A percentile compares a stretch with the other conserved stretches of the same genome.
Evolutionary conservation across 805 yeast genomes (phyloP).

Genomic region (Wickerhamiella qilinensis): DNA sequence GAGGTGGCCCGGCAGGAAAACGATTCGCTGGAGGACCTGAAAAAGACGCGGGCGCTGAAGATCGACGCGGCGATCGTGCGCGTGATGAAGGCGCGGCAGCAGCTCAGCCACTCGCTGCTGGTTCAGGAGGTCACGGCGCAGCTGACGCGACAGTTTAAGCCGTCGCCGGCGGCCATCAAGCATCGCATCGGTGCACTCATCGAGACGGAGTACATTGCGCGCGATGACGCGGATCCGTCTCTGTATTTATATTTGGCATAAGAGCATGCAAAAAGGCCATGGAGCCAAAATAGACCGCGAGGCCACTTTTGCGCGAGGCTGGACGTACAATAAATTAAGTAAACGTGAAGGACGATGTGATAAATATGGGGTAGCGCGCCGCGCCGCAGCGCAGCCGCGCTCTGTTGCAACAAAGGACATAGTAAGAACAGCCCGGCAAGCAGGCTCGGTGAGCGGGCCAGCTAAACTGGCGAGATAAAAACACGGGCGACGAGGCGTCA

Average conservation of each 20-base stretch:
- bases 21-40: constrained; percentile 60
- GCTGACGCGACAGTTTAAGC: constrained; percentile 63
- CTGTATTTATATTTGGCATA: constrained; percentile 11
- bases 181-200: constrained; percentile 71
- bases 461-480: no score
- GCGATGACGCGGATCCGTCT: constrained; percentile 34
- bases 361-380: no score
- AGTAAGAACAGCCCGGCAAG: no score
- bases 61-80: constrained; percentile 88
- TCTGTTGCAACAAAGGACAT: no score
- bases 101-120: constrained; percentile 56
- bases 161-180: constrained; percentile 71
- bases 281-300: background rate
- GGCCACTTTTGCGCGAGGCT: no score
- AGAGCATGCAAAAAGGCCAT: background rate
- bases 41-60: constrained; percentile 65
- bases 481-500: background rate
- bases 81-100: constrained; percentile 86
- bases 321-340: no score
- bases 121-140: constrained; percentile 78
- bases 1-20: constrained; percentile 43
- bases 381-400: no score
- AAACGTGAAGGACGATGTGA: no score
- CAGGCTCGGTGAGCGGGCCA: no score
- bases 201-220: constrained; percentile 66